Evolutionary conservation across 257 asterid species (phyloP), one percentile per base, ranked within the genome.

Genomic region (Verbascum thapsus): DNA sequence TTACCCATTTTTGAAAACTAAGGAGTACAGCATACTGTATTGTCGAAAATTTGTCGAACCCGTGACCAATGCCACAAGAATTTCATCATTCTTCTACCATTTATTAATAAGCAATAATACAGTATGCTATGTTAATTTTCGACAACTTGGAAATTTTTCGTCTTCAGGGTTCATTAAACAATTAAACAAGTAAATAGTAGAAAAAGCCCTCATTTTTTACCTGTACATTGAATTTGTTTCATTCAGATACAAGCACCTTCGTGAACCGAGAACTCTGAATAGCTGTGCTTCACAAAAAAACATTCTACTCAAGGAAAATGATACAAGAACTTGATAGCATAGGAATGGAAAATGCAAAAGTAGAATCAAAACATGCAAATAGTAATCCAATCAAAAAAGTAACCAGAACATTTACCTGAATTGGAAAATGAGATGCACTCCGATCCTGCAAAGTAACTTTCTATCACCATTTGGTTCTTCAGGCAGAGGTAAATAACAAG

Each of bases 391-490:
- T 9, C 40, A 43, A 41, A 16, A 18, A n/a, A 19, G 16, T 19
- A 41, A 10, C 39, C 12, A 15, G 32, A 44, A 51, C 34, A 53
- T 45, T 34, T 68, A 85, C 99, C 99, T 89, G 88, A 76, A 87
- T 68, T n/a, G 96, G 88, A 73, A 90, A 58, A 98, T 97, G 34
- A 94, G 94, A 70, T 98, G 97, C 39, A 94, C 79, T 42, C 98
- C 95, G 41, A 94, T 88, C 67, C 81, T 86, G 80, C 98, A 94
- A 51, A 90, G 85, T 41, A 85, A 78, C 66, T 70, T 81, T 68
- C 80, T 71, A 50, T 87, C 97, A 62, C 71, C 90, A 69, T 83
- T 94, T 40, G 98, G 95, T 73, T 90, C 96, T 78, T 84, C 96
- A 8, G 95, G 96, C 38, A 94, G 71, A 19, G 96, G 89, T 51